Base-by-base conservation (phyloP, 129 eudicot genomes). In the Pittosporum tobira region DNA sequence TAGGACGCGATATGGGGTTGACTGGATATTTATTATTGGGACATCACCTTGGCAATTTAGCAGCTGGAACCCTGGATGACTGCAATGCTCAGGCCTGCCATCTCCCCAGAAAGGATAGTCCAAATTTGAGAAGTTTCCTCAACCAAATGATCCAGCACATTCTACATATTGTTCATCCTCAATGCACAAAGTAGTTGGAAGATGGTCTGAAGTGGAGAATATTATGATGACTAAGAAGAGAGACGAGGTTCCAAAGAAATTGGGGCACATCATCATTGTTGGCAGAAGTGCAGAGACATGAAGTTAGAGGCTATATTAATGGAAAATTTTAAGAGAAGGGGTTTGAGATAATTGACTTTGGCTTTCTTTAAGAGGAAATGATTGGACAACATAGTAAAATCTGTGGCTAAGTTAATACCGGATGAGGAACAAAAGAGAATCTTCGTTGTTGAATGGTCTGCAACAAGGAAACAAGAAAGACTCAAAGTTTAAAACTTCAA, bases 31-130 rank as follows among this genome's bases (percentile, higher is more conserved):
- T 50, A 81, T 74, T 0, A 56, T 2, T 3, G 87, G 59, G 9
- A 46, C 59, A 19, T 55, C n/a, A 7, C 64, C 65, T 45, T 21
- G 71, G 65, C 95, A 82, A 44, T 48, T n/a, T n/a, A n/a, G 44
- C 44, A 88, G 67, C 49, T 62, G 45, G 58, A 84, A 81, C 57
- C 71, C 75, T 0, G 83, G 78, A 52, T 75, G 67, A 48, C 96
- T 94, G 49, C 96, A 88, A 13, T 62, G 22, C 0, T 11, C 20
- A 0, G 79, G 71, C 24, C 87, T 74, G 21, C 0, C 42, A 2
- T 24, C 61, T 29, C 79, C 96, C 80, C 76, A 87, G 59, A 87
- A 87, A 25, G 96, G 88, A 54, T 83, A 87, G 3, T 59, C 58
- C 15, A 87, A 26, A 29, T 31, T 27, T 21, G 1, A 2, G 1